These are phyloP conservation scores for Plasmodium cynomolgi DNA, from an alignment of 169 alveolate species.

Conservation along the genomic window DNA sequence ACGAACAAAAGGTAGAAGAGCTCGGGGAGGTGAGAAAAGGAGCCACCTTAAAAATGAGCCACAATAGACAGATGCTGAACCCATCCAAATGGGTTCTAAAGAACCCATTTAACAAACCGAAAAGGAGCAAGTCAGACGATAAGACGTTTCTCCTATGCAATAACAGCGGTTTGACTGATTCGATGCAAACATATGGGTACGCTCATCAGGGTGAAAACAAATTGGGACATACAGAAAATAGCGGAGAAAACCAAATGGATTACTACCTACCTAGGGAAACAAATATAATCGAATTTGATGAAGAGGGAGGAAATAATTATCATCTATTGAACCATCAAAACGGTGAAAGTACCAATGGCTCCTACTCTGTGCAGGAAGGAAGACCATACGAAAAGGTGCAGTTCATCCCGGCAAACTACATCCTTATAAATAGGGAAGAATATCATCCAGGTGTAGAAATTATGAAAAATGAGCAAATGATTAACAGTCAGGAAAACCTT, in stretches of 20 bases:
- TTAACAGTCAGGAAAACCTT: neutral
- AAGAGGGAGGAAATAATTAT: neutral
- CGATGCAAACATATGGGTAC: neutral
- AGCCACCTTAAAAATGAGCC: slow-evolving; percentile 13
- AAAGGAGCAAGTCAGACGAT: neutral
- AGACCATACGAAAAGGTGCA: neutral
- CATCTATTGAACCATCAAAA: neutral
- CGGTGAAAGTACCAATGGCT: neutral
- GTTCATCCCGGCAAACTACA: neutral
- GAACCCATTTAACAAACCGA: neutral
- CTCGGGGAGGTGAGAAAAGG: slow-evolving; percentile 2
- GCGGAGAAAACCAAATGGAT: neutral
- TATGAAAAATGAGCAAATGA: neutral
- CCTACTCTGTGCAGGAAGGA: neutral
- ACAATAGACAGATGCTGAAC: neutral
- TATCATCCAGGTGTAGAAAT: neutral
- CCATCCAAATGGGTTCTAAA: slow-evolving; percentile 8
- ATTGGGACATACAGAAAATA: neutral
- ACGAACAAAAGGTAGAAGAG: neutral
- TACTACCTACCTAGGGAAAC: neutral
- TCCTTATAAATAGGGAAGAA: neutral
- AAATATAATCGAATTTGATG: neutral
- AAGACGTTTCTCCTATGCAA: neutral
- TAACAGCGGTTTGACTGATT: neutral
- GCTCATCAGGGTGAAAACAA: neutral